phyloP scores from a whole-genome alignment of 2,329 filamentous ascomycete species.

The Claviceps sorghi region DNA sequence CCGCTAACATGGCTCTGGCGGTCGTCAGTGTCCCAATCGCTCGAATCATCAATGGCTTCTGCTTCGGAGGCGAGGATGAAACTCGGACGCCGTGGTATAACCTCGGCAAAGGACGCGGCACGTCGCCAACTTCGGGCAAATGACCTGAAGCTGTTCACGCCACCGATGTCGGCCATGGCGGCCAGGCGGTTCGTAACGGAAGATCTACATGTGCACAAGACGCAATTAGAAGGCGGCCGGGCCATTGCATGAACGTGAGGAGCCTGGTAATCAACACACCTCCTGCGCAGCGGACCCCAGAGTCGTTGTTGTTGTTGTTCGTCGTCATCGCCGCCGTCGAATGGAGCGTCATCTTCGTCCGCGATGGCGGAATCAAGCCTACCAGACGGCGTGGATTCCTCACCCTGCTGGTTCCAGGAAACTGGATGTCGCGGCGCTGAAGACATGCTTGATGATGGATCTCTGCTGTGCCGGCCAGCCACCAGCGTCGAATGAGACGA shows the following conservation, averaged over 20 bases:
- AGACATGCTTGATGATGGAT: background rate
- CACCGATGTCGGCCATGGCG: slow-evolving; percentile 57
- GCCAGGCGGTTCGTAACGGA: slow-evolving; percentile 43
- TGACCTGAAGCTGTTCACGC: slow-evolving; percentile 85
- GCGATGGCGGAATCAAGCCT: slow-evolving; percentile 29
- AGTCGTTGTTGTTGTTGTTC: slow-evolving; percentile 10
- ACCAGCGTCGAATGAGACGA: background rate
- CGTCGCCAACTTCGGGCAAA: slow-evolving; percentile 88
- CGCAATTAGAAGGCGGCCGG: background rate
- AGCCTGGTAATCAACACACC: slow-evolving; percentile 9
- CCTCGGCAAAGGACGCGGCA: slow-evolving; percentile 75
- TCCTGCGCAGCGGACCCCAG: slow-evolving; percentile 17
- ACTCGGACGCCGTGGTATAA: slow-evolving; percentile 63
- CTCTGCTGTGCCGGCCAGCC: background rate
- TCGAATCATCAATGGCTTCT: slow-evolving; percentile 4
- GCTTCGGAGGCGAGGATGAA: slow-evolving; percentile 53
- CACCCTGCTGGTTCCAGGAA: slow-evolving; percentile 33
- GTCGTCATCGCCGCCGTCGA: slow-evolving; percentile 24
- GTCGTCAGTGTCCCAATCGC: slow-evolving; percentile 23
- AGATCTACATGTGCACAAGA: slow-evolving; percentile 26
- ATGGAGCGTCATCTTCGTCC: slow-evolving; percentile 30
- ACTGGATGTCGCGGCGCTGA: slow-evolving; percentile 22
- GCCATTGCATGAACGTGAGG: background rate
- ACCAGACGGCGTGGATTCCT: slow-evolving; percentile 25
- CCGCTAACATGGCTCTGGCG: slow-evolving; percentile 26